Evolutionary conservation across 805 yeast genomes (phyloP).

Genomic region (Kazachstania viticola): DNA sequence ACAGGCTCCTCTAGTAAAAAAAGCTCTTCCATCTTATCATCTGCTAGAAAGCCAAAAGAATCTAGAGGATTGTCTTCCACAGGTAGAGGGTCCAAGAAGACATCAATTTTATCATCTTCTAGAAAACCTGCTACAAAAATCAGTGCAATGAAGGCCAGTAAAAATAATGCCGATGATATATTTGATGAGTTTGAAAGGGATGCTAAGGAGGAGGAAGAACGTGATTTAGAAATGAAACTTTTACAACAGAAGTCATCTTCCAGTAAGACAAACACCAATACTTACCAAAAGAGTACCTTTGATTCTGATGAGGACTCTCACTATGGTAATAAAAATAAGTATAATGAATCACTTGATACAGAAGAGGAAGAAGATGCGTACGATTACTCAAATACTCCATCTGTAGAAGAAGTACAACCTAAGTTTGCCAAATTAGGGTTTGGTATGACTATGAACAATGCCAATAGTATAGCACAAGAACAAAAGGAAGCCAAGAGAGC

Average conservation of each 20-base stretch:
- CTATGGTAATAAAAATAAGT: constrained; percentile 5
- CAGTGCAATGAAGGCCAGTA: constrained; percentile 45
- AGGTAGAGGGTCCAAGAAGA: constrained; percentile 24
- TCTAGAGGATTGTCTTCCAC: constrained; percentile 4
- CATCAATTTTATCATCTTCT: constrained; percentile 40
- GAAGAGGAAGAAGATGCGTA: constrained; percentile 4
- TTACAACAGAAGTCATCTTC: constrained; percentile 10
- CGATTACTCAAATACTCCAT: constrained; percentile 3
- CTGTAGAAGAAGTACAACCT: constrained; percentile 36
- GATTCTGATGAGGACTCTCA: constrained; percentile 2
- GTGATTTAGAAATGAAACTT: constrained; percentile 61
- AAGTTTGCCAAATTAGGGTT: constrained; percentile 76
- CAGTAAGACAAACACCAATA: constrained; percentile 2
- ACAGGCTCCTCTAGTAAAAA: constrained; percentile 7
- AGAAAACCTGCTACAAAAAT: constrained; percentile 42
- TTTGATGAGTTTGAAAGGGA: constrained; percentile 61
- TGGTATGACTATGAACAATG: constrained; percentile 69
- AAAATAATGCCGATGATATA: constrained; percentile 35
- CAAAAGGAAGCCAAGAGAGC: constrained; percentile 29
- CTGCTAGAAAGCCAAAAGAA: constrained; percentile 19
- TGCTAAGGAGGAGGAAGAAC: constrained; percentile 33
- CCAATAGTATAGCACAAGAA: constrained; percentile 34
- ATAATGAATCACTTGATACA: constrained; percentile 12
- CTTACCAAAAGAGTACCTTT: constrained; percentile 2
- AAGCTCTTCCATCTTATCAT: constrained; percentile 12